Base-by-base conservation (phyloP, 345 rosid genomes). In the Cardamine chenopodiifolia region DNA sequence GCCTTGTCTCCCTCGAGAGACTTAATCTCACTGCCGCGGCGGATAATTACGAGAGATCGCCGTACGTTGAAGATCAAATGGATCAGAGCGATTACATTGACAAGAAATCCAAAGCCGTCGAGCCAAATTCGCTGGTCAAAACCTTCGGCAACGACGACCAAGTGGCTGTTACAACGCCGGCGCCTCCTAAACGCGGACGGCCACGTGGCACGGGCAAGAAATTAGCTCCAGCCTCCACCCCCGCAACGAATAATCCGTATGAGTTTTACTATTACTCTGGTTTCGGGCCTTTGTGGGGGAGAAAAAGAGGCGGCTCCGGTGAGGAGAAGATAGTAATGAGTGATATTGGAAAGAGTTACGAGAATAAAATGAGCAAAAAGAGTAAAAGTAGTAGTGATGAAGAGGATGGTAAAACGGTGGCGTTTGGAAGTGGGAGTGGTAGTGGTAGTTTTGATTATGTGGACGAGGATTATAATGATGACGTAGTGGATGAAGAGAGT, bases 261-360 rank as follows among this genome's bases (percentile, higher is more conserved):
- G 91, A 88, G 84, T 93, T 86, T 72, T 93, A 93, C 70, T 93
- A 93, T 72, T 93, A 93, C 83, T 85, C 97, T n/a, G 98, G 97
- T 74, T 93, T 91, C 66, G 97, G 98, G 19, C 98, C 97, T 35
- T 48, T 72, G 53, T 88, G 98, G 97, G 88, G 94, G n/a, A 91
- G 83, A 53, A 78, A 84, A 50, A 79, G 93, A 76, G 82, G 88
- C 19, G 85, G 78, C 15, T 58, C 73, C 44, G 74, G n/a, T n/a
- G 73, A 62, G 29, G 76, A 55, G 59, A 65, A 49, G 49, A 39
- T 75, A 0, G 63, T 31, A 79, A 4, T n/a, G 69, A 26, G 17
- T 7, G 60, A 34, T 25, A 5, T 0, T 55, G 68, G 48, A 7
- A 61, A 47, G 54, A 40, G 49, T 49, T 50, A 10, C 26, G 55